Conservation (phyloP, 163 green algal genomes). For the Chlamydomonas reinhardtii region DNA sequence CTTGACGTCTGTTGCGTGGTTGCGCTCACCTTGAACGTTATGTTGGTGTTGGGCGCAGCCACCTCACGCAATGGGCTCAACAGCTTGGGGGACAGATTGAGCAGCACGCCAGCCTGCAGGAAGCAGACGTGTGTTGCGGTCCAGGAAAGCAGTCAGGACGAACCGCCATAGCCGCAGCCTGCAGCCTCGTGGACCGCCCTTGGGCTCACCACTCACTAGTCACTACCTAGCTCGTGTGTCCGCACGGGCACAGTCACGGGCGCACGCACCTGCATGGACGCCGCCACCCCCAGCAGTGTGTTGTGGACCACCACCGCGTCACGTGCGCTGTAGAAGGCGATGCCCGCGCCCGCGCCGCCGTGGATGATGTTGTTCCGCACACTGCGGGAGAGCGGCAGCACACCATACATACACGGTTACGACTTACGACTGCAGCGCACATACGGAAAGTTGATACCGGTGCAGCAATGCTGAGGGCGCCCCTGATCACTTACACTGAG, state of each 20-base stretch:
- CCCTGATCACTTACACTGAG: background rate
- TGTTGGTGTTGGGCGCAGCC: conserved; percentile 45
- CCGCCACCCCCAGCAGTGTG: conserved; percentile 29
- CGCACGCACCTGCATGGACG: conserved; percentile 9
- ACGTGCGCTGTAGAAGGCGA: conserved; percentile 44
- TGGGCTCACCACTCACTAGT: no score
- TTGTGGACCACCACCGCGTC: conserved; percentile 42
- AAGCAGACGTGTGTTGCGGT: no score
- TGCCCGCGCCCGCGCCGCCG: conserved; percentile 32
- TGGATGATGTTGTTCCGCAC: conserved; percentile 39
- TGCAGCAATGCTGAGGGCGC: background rate
- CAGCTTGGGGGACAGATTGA: conserved; percentile 37
- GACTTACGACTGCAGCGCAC: no score
- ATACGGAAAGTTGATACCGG: no score
- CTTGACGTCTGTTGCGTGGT: no score
- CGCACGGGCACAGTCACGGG: no score
- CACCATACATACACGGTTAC: no score
- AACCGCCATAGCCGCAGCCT: no score
- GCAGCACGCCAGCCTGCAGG: conserved; percentile 38
- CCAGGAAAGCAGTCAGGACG: no score
- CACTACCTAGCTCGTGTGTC: no score
- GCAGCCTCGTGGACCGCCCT: no score
- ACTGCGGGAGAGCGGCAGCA: background rate
- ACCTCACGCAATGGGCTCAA: background rate
- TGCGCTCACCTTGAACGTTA: conserved; percentile 16